Evolutionary conservation across 179 eudicot genomes (phyloP).

Genomic region (Sideroxylon spinosum): DNA sequence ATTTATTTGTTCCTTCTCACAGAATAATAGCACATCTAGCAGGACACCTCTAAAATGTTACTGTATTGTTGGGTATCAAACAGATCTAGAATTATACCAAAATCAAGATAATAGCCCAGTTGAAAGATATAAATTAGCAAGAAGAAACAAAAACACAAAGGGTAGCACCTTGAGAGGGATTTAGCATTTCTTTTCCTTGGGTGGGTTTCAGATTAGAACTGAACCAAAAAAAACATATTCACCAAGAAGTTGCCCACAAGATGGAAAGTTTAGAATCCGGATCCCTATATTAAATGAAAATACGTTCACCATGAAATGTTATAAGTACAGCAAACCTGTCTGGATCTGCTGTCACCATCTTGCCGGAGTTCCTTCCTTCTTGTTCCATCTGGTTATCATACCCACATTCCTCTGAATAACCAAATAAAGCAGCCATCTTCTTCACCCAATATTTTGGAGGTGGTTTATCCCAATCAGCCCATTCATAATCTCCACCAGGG

Average conservation of each 20-base stretch:
- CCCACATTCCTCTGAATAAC: constrained; percentile 38
- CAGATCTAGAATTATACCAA: neutral
- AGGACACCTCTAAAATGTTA: neutral
- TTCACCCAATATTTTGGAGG: constrained; percentile 75
- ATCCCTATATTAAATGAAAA: neutral
- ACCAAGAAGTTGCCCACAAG: neutral
- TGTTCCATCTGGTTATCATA: constrained; percentile 32
- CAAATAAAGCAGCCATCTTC: constrained; percentile 83
- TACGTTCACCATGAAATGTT: neutral
- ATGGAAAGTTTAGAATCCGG: neutral
- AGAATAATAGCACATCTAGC: too few species aligned
- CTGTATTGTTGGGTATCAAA: neutral
- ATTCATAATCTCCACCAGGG: constrained; percentile 97
- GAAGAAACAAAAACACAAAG: neutral
- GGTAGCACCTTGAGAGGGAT: neutral
- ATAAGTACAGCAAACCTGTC: constrained; percentile 29
- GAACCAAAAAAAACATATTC: neutral
- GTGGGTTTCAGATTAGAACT: neutral
- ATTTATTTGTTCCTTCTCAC: neutral
- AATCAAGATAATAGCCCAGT: neutral
- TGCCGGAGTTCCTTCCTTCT: constrained; percentile 29
- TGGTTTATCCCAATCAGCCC: constrained; percentile 96
- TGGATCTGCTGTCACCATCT: constrained; percentile 18
- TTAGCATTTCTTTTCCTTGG: neutral
- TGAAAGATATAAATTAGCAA: neutral